These are phyloP conservation scores for Cavenderia fasciculata DNA, from an alignment of 78 protist species.

Conservation along the genomic window DNA sequence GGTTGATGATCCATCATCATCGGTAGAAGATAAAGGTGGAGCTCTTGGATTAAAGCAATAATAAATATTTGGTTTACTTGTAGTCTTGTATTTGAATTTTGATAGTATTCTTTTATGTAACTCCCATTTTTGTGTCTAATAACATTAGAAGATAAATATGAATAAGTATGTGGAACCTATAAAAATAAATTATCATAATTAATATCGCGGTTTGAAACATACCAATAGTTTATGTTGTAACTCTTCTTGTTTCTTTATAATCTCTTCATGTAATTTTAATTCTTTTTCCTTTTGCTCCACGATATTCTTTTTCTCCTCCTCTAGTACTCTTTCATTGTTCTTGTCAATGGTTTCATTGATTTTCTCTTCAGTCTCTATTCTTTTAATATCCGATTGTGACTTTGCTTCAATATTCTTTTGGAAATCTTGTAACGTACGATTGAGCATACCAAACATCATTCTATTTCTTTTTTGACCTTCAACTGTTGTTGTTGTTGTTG, in stretches of 20 bases:
- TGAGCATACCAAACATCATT: slow-evolving; percentile 53
- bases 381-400: slow-evolving; percentile 32
- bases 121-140: slow-evolving; percentile 6
- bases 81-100: slow-evolving; percentile 14
- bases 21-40: too few species aligned
- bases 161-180: not conserved
- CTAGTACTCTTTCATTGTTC: slow-evolving; percentile 9
- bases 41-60: too few species aligned
- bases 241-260: slow-evolving; percentile 35
- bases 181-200: not conserved
- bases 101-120: slow-evolving; percentile 1
- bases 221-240: slow-evolving; percentile 11
- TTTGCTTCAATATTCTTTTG: slow-evolving; percentile 23
- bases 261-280: slow-evolving; percentile 13
- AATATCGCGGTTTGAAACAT: not conserved
- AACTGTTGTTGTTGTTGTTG: not conserved
- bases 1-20: too few species aligned
- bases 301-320: slow-evolving; percentile 12
- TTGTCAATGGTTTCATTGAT: slow-evolving; percentile 6
- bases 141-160: not conserved
- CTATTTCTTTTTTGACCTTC: slow-evolving; percentile 21
- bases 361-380: slow-evolving; percentile 37
- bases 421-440: slow-evolving; percentile 50
- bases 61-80: slow-evolving; percentile 11
- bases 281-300: slow-evolving; percentile 29